phyloP scores from a whole-genome alignment of 495 filamentous ascomycete genomes.

The Penicillium parvum region DNA sequence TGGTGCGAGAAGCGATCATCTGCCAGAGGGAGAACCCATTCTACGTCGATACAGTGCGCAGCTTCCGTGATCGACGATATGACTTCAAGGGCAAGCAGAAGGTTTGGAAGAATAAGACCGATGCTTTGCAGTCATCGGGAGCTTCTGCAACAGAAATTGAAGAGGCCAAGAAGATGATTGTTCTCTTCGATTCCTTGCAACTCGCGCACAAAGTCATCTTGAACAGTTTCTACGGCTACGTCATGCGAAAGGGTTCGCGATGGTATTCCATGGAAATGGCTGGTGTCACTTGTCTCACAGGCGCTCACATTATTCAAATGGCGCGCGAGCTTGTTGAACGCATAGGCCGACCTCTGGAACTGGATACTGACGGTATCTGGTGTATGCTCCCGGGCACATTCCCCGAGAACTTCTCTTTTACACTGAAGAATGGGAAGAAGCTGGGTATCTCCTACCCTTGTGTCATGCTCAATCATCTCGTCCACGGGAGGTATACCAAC shows the following conservation, averaged over 20 bases:
- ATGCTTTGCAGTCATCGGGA: constrained; percentile 75
- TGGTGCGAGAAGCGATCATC: constrained; percentile 93
- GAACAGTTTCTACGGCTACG: constrained; percentile 99
- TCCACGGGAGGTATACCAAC: constrained; percentile 93
- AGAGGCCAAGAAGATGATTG: constrained; percentile 96
- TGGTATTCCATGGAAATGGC: constrained; percentile 99
- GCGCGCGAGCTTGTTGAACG: constrained; percentile 91
- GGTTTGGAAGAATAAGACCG: constrained; percentile 95
- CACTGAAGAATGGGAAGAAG: constrained; percentile 91
- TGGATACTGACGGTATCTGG: constrained; percentile 99
- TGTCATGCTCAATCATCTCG: constrained; percentile 98
- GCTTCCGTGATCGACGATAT: constrained; percentile 93
- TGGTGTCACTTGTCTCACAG: constrained; percentile 95
- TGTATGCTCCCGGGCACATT: constrained; percentile 98
- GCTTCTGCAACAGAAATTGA: constrained; percentile 76
- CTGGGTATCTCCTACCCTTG: constrained; percentile 93
- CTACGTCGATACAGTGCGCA: constrained; percentile 92
- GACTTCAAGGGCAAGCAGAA: constrained; percentile 98
- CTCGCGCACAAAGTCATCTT: constrained; percentile 98
- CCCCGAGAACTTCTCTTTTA: constrained; percentile 95
- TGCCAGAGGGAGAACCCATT: constrained; percentile 98
- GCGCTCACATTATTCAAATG: constrained; percentile 96
- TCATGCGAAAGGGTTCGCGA: constrained; percentile 96
- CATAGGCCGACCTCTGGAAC: constrained; percentile 86
- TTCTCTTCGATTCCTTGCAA: constrained; percentile 93